Base-by-base conservation (phyloP, 2,329 filamentous ascomycete species). In the Sclerotinia borealis region DNA sequence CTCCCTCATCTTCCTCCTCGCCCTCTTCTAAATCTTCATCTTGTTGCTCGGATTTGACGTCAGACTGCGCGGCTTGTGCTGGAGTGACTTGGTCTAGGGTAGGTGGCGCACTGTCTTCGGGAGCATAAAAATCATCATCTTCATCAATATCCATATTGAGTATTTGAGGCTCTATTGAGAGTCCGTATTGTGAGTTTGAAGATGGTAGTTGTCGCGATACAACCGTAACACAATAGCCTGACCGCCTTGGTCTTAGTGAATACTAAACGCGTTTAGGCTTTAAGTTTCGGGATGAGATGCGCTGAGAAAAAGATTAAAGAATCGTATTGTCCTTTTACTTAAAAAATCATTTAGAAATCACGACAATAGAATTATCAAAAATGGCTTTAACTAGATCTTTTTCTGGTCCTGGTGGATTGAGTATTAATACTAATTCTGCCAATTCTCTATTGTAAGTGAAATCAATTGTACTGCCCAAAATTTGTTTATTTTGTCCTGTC, bases 71-170 rank as follows among this genome's bases (percentile, higher is more conserved):
- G 37, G 67, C 65, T 69, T 72, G 68, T 67, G 68, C 62, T 34
- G 68, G 48, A 56, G 65, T 54, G 50, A 64, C 31, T 49, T 70
- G 58, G 48, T 71, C 67, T n/a, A 49, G 64, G 2, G 47, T 61
- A 25, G 68, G 36, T 39, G 68, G 62, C 29, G 77, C 77, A 45
- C 80, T 77, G 74, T 86, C 84, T 65, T 87, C 85, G 1, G 83
- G 81, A 64, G 81, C 82, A 72, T 88, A 88, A 70, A 88, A 85
- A 75, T 88, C 85, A 68, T 88, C 85, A 58, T 87, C 85, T 68
- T 88, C 85, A 74, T 88, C 85, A 64, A 88, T 82, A 72, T 88
- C 85, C 84, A 88, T 88, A 27, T 67, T 79, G 72, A 68, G 59
- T 45, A 39, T 34, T 47, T 62, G 63, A n/a, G 45, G 61, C 34